Percentiles rank a stretch among this genome's conserved stretches.
These are phyloP conservation scores for Dioscorea zingiberensis DNA, from an alignment of 106 monocot species.

Conservation along the genomic window DNA sequence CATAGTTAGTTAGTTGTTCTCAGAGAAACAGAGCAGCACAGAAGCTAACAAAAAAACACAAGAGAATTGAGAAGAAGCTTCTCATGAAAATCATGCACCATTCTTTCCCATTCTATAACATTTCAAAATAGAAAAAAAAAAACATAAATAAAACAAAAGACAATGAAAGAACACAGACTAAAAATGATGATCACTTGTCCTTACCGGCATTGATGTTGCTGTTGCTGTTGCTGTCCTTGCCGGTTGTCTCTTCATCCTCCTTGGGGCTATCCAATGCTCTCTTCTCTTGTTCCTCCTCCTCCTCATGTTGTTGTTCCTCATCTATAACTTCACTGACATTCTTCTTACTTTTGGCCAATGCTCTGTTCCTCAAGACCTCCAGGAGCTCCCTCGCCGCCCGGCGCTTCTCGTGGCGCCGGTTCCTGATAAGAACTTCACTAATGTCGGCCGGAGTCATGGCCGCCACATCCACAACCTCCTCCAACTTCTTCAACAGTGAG, in stretches of 20 bases:
- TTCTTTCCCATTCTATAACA: neutral
- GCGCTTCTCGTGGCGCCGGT: conserved; percentile 31
- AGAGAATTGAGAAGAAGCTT: neutral
- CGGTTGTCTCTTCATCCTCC: conserved; percentile 13
- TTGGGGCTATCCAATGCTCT: conserved; percentile 66
- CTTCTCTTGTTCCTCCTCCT: conserved; percentile 59
- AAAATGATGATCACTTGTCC: neutral
- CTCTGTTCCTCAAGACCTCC: conserved; percentile 23
- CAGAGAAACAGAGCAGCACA: no score
- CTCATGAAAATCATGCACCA: neutral
- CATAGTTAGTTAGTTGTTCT: no score
- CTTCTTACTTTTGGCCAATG: conserved; percentile 13
- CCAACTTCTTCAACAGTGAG: conserved; percentile 29
- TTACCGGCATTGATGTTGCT: neutral
- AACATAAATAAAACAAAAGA: neutral
- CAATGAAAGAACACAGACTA: neutral
- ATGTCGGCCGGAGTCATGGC: conserved; percentile 87
- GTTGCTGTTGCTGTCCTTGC: neutral
- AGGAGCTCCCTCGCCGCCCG: conserved; percentile 41
- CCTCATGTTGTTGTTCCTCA: conserved; percentile 36
- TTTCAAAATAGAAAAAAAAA: neutral
- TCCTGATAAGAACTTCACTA: conserved; percentile 81
- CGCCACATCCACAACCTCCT: conserved; percentile 33
- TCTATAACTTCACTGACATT: neutral
- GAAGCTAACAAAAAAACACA: neutral